Evolutionary conservation across 169 alveolate genomes (phyloP).

Genomic region (Plasmodium fragile): DNA sequence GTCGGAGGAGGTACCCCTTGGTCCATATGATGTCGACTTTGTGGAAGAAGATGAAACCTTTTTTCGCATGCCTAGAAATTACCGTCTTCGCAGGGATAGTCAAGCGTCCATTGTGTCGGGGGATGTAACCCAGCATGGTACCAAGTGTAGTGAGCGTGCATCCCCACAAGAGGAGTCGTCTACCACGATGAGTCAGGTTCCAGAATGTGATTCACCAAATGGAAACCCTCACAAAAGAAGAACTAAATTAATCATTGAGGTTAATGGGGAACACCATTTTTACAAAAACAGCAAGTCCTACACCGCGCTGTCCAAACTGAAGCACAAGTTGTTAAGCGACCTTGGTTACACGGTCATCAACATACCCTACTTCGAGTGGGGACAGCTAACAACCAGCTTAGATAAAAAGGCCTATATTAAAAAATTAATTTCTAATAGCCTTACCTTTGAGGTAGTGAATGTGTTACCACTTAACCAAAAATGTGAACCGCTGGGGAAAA

Average conservation of each 20-base stretch:
- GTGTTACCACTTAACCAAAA: constrained; percentile 23
- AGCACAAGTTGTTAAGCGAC: constrained; percentile 92
- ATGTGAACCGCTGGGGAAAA: not conserved
- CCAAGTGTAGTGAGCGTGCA: not conserved
- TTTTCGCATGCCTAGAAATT: not conserved
- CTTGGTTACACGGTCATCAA: constrained; percentile 90
- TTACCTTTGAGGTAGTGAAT: not conserved
- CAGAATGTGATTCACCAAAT: not conserved
- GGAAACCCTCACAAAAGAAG: not conserved
- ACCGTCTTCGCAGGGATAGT: not conserved
- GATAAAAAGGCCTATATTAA: constrained; percentile 61
- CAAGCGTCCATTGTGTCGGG: not conserved
- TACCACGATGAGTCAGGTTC: not conserved
- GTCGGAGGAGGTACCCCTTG: constrained; percentile 49
- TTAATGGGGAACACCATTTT: constrained; percentile 93
- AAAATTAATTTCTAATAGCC: constrained; percentile 19
- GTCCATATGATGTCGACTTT: constrained; percentile 57
- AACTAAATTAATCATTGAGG: constrained; percentile 84
- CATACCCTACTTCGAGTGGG: constrained; percentile 87
- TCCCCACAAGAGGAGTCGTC: not conserved
- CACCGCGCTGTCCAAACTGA: constrained; percentile 89
- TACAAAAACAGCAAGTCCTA: constrained; percentile 90
- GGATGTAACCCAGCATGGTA: not conserved
- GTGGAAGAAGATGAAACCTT: constrained; percentile 34
- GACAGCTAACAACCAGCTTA: constrained; percentile 17